phyloP scores from a whole-genome alignment of 129 eudicot species.

The Flaveria trinervia region DNA sequence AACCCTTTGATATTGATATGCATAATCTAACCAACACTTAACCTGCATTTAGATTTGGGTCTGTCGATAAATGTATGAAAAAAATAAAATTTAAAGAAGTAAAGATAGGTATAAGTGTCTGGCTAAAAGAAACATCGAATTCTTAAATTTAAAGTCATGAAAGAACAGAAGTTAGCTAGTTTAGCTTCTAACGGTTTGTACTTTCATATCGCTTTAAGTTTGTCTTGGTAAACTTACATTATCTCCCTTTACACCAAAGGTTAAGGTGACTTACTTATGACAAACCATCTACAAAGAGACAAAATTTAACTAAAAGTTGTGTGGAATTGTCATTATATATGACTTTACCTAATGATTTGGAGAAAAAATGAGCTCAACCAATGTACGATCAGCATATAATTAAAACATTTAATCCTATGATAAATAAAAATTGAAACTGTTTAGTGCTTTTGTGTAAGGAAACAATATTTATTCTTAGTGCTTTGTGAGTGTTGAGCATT shows the following conservation, averaged over 20 bases:
- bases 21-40: constrained; percentile 21
- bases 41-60: constrained; percentile 10
- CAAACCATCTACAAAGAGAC: background rate
- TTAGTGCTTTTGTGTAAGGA: constrained; percentile 35
- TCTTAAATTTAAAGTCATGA: background rate
- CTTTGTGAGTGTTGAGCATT: constrained; percentile 48
- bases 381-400: constrained; percentile 8
- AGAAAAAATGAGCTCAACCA: constrained; percentile 23
- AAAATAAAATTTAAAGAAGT: background rate
- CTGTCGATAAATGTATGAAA: background rate
- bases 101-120: background rate
- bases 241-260: constrained; percentile 17
- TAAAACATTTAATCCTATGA: constrained; percentile 16
- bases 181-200: background rate
- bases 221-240: constrained; percentile 16
- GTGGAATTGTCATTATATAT: background rate
- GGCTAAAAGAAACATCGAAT: background rate
- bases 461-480: constrained; percentile 36
- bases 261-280: constrained; percentile 12
- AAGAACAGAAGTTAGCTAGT: constrained; percentile 10
- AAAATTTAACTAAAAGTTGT: background rate
- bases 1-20: constrained; percentile 1
- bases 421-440: background rate
- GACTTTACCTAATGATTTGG: constrained; percentile 34
- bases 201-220: background rate